A percentile compares a stretch with the other conserved stretches of the same genome.
These are phyloP conservation scores for Ophiostoma australiae DNA, from an alignment of 2,329 filamentous ascomycete genomes.

Conservation along the genomic window DNA sequence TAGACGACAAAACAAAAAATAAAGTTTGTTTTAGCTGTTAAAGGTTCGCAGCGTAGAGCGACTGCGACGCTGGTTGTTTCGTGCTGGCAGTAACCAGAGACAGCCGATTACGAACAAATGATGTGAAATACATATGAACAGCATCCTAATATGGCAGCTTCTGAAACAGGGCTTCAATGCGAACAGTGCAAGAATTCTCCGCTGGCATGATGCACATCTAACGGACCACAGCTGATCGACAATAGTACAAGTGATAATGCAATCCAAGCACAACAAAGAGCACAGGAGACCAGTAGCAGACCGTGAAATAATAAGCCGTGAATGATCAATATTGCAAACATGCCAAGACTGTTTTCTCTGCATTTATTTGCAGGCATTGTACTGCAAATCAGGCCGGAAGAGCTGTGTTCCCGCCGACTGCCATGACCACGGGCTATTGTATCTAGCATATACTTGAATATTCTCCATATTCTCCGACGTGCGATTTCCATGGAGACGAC, in stretches of 20 bases:
- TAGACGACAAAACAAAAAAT: too few species aligned
- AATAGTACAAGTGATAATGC: too few species aligned
- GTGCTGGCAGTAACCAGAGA: too few species aligned
- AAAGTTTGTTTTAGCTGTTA: background rate
- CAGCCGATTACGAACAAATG: too few species aligned
- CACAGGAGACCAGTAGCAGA: background rate
- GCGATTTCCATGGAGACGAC: background rate
- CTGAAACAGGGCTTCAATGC: background rate
- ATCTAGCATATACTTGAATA: too few species aligned
- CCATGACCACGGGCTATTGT: too few species aligned
- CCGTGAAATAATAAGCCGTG: background rate
- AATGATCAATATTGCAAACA: background rate
- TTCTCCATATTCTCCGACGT: background rate
- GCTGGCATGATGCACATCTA: constrained; percentile 7
- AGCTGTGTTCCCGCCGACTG: background rate
- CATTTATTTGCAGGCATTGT: background rate
- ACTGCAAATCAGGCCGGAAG: background rate
- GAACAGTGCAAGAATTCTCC: background rate
- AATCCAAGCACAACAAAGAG: too few species aligned
- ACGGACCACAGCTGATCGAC: too few species aligned
- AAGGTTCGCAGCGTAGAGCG: too few species aligned
- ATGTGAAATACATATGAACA: too few species aligned
- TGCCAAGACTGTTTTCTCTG: background rate
- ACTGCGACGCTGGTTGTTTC: too few species aligned
- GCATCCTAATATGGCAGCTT: too few species aligned